Percentiles rank a stretch among this genome's conserved stretches.
Conservation (phyloP, 768 basidiomycete species). For the Sistotremastrum niveocremeum region DNA sequence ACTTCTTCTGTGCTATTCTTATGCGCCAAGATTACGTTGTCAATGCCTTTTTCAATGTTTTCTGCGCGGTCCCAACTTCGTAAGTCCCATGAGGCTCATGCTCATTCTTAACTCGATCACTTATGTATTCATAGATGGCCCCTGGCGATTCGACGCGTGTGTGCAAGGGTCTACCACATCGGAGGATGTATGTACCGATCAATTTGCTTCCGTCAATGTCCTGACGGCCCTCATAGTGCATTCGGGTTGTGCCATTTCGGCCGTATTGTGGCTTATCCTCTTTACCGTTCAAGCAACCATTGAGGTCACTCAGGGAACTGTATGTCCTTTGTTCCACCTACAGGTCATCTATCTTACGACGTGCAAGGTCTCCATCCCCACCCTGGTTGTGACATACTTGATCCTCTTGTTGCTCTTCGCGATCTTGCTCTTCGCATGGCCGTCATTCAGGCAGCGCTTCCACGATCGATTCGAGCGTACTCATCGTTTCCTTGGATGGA, state of each 20-base stretch:
- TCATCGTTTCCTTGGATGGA: slow-evolving; percentile 48
- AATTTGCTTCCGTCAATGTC: neutral
- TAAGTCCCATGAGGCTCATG: slow-evolving; percentile 17
- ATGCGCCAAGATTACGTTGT: slow-evolving; percentile 47
- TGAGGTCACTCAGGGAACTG: slow-evolving; percentile 27
- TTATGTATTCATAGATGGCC: slow-evolving; percentile 32
- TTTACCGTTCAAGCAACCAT: slow-evolving; percentile 39
- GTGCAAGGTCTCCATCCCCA: slow-evolving; percentile 32
- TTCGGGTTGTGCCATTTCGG: slow-evolving; percentile 43
- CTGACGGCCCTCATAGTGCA: slow-evolving; percentile 20
- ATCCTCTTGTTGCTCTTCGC: slow-evolving; percentile 34
- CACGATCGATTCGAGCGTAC: slow-evolving; percentile 43
- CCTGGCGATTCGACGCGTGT: slow-evolving; percentile 35
- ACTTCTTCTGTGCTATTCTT: slow-evolving; percentile 33
- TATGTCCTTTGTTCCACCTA: slow-evolving; percentile 10
- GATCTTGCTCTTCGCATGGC: slow-evolving; percentile 40
- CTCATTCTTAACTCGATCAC: slow-evolving; percentile 1
- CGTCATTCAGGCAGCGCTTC: slow-evolving; percentile 28
- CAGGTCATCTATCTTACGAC: neutral
- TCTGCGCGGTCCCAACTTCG: slow-evolving; percentile 36
- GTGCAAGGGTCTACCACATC: slow-evolving; percentile 45
- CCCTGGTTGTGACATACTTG: slow-evolving; percentile 36
- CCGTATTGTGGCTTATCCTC: slow-evolving; percentile 36
- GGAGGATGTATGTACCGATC: slow-evolving; percentile 26
- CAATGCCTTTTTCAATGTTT: slow-evolving; percentile 41